These are phyloP conservation scores for Malassezia furfur DNA, from an alignment of 1,284 basidiomycete genomes.

Conservation along the genomic window DNA sequence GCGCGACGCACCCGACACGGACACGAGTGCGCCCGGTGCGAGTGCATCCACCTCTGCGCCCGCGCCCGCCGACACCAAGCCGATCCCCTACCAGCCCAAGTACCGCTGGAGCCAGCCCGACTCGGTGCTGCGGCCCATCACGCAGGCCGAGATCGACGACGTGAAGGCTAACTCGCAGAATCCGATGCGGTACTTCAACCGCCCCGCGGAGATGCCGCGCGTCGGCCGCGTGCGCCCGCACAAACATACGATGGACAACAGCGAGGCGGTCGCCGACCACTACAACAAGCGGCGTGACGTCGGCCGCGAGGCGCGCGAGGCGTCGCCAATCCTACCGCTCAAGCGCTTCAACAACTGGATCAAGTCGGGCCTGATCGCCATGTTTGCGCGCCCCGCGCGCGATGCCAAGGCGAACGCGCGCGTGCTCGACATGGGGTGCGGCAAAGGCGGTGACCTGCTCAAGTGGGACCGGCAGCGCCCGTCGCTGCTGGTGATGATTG, in stretches of 20 bases:
- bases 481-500: slow-evolving; percentile 69
- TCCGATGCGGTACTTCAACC: slow-evolving; percentile 18
- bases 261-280: slow-evolving; percentile 10
- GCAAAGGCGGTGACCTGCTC: slow-evolving; percentile 90
- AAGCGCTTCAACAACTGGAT: slow-evolving; percentile 94
- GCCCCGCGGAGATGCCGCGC: background rate
- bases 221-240: slow-evolving; percentile 15
- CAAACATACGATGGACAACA: slow-evolving; percentile 9
- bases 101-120: slow-evolving; percentile 23
- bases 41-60: no score
- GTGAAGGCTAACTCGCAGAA: slow-evolving; percentile 25
- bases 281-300: slow-evolving; percentile 85
- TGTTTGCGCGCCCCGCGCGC: slow-evolving; percentile 17
- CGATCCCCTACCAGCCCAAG: slow-evolving; percentile 20
- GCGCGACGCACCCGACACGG: no score
- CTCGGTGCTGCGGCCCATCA: slow-evolving; percentile 25
- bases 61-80: background rate
- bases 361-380: slow-evolving; percentile 34
- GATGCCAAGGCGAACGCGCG: slow-evolving; percentile 53
- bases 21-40: no score
- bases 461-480: slow-evolving; percentile 91
- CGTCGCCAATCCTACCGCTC: slow-evolving; percentile 91
- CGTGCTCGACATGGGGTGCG: slow-evolving; percentile 91
- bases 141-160: slow-evolving; percentile 26
- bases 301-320: slow-evolving; percentile 68